These are phyloP conservation scores for Fusarium domesticum DNA, from an alignment of 2,329 filamentous ascomycete species.

Conservation along the genomic window DNA sequence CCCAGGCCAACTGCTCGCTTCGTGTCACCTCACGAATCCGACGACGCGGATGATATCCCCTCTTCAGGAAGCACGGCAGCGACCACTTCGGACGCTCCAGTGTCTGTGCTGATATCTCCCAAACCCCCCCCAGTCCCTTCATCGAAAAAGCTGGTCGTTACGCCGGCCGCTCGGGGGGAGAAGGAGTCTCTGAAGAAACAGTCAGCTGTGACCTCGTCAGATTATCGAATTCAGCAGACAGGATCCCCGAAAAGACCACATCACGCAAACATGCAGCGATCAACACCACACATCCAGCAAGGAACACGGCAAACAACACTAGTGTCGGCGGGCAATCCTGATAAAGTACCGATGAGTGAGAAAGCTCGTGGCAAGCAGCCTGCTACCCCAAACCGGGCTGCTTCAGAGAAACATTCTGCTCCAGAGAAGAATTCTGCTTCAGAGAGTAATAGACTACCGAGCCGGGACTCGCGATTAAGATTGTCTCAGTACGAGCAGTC, in stretches of 20 bases:
- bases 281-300: slow-evolving; percentile 7
- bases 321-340: background rate
- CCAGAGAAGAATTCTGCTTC: slow-evolving; percentile 16
- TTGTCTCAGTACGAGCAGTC: slow-evolving; percentile 9
- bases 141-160: slow-evolving; percentile 43
- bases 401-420: slow-evolving; percentile 16
- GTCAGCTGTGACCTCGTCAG: slow-evolving; percentile 32
- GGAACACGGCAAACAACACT: background rate
- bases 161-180: slow-evolving; percentile 43
- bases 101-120: slow-evolving; percentile 11
- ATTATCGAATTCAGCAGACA: slow-evolving; percentile 32
- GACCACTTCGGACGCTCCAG: slow-evolving; percentile 31
- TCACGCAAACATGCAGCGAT: slow-evolving; percentile 23
- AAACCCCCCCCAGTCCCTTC: background rate
- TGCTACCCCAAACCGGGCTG: slow-evolving; percentile 19
- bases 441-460: slow-evolving; percentile 12
- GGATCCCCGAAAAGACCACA: slow-evolving; percentile 23
- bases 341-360: slow-evolving; percentile 32
- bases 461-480: slow-evolving; percentile 3
- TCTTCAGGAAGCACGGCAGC: slow-evolving; percentile 42
- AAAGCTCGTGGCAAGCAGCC: slow-evolving; percentile 52
- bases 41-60: slow-evolving; percentile 41
- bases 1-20: slow-evolving; percentile 61
- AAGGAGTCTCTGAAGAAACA: slow-evolving; percentile 46
- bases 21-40: slow-evolving; percentile 51